Percentiles rank a stretch among this genome's conserved stretches.
These are phyloP conservation scores for Triangularia verruculosa DNA, from an alignment of 2,329 filamentous ascomycete species.

Conservation along the genomic window DNA sequence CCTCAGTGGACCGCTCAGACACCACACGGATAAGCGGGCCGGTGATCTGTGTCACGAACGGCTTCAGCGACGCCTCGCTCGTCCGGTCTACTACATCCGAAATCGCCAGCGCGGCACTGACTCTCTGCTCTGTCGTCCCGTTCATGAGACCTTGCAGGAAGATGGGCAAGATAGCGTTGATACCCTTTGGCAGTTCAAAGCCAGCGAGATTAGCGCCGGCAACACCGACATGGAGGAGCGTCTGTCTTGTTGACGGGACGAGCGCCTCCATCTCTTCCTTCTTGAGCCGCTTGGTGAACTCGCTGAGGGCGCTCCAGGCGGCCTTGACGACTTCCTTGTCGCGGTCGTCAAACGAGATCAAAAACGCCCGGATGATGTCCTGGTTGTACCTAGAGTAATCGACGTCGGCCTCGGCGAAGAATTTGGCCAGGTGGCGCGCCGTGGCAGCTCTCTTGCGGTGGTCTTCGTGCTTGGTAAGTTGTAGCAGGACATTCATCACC, in stretches of 20 bases:
- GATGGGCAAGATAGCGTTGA: constrained; percentile 92
- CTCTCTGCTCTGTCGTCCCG: constrained; percentile 86
- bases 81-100: constrained; percentile 95
- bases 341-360: constrained; percentile 87
- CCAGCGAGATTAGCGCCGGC: constrained; percentile 80
- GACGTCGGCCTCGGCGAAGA: constrained; percentile 75
- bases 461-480: constrained; percentile 88
- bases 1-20: constrained; percentile 91
- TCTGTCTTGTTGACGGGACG: constrained; percentile 80
- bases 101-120: constrained; percentile 86
- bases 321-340: constrained; percentile 83
- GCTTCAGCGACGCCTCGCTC: constrained; percentile 80
- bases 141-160: constrained; percentile 99
- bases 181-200: constrained; percentile 91
- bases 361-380: constrained; percentile 84
- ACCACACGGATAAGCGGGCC: constrained; percentile 97
- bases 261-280: constrained; percentile 99
- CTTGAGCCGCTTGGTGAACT: constrained; percentile 82
- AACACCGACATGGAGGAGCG: constrained; percentile 84
- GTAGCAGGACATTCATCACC: constrained; percentile 88
- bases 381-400: constrained; percentile 97
- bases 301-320: constrained; percentile 81
- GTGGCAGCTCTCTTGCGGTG: constrained; percentile 78
- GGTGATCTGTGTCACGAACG: constrained; percentile 96
- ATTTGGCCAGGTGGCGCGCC: constrained; percentile 75